phyloP scores from a whole-genome alignment of 1,284 basidiomycete genomes.

The Cutaneotrichosporon mucoides region DNA sequence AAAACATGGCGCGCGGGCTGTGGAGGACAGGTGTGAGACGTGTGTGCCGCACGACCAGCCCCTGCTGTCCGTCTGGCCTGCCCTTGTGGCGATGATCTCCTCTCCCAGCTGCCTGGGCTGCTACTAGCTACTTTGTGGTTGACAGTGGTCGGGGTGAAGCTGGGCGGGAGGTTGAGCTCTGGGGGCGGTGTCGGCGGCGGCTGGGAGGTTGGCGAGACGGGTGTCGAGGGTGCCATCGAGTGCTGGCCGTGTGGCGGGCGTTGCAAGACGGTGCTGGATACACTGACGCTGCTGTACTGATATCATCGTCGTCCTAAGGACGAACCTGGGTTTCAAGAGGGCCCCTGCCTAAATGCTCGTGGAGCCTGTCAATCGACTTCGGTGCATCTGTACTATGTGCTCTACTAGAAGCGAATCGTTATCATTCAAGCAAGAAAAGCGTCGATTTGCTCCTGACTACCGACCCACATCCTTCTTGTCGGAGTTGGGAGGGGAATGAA shows the following conservation, averaged over 20 bases:
- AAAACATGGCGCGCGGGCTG: background rate
- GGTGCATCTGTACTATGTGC: too few relatives aligned
- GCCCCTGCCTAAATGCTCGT: too few relatives aligned
- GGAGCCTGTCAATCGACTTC: too few relatives aligned
- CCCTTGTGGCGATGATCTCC: conserved; percentile 3
- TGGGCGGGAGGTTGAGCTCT: background rate
- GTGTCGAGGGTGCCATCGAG: background rate
- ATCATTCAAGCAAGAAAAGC: too few relatives aligned
- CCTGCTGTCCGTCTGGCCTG: conserved; percentile 1
- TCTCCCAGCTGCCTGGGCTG: conserved; percentile 1
- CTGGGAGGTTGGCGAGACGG: background rate
- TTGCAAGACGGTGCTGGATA: too few relatives aligned
- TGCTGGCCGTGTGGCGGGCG: background rate
- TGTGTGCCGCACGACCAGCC: conserved; percentile 3
- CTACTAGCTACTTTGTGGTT: background rate
- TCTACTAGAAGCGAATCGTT: too few relatives aligned
- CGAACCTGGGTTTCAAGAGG: too few relatives aligned
- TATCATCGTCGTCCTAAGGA: too few relatives aligned
- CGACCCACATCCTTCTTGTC: too few relatives aligned
- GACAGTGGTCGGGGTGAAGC: background rate
- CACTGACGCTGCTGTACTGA: too few relatives aligned
- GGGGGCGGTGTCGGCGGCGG: background rate
- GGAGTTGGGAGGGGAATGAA: too few relatives aligned
- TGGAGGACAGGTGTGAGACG: conserved; percentile 4
- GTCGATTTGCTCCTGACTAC: too few relatives aligned